Conservation (phyloP, 306 rosid genomes). For the Inga laurina region DNA sequence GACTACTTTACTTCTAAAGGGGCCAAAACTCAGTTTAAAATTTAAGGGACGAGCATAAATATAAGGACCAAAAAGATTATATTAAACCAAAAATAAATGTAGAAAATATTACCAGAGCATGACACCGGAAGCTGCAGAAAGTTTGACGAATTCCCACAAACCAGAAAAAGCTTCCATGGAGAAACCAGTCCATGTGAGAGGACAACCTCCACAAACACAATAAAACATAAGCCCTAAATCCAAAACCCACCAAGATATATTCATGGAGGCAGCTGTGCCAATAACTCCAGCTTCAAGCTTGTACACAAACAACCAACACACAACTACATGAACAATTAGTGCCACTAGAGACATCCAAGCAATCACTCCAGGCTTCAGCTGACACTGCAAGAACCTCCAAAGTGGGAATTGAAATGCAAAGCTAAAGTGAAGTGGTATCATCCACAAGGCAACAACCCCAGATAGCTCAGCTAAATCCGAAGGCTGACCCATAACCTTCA, state of each 20-base stretch:
- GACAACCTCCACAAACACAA: slow-evolving; percentile 66
- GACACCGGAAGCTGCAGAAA: slow-evolving; percentile 77
- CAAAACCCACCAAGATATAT: slow-evolving; percentile 67
- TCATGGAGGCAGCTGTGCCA: slow-evolving; percentile 58
- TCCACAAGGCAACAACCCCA: background rate
- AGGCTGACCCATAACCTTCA: slow-evolving; percentile 69
- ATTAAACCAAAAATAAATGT: no score
- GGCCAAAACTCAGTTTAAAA: no score
- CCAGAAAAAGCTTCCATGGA: slow-evolving; percentile 76
- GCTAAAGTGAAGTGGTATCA: background rate
- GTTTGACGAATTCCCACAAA: slow-evolving; percentile 73
- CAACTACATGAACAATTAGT: slow-evolving; percentile 40
- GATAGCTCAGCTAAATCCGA: slow-evolving; percentile 33
- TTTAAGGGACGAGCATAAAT: no score
- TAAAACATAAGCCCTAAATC: slow-evolving; percentile 53
- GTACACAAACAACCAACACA: slow-evolving; percentile 56
- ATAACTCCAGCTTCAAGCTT: slow-evolving; percentile 49
- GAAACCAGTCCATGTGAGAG: slow-evolving; percentile 74
- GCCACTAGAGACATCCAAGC: slow-evolving; percentile 55
- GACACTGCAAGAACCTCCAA: background rate
- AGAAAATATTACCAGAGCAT: slow-evolving; percentile 63
- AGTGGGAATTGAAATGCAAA: background rate
- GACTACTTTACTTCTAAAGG: no score
- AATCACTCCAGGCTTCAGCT: slow-evolving; percentile 30
- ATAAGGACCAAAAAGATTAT: no score